phyloP scores from a whole-genome alignment of 176 grass and related monocot genomes.

The Poa annua region DNA sequence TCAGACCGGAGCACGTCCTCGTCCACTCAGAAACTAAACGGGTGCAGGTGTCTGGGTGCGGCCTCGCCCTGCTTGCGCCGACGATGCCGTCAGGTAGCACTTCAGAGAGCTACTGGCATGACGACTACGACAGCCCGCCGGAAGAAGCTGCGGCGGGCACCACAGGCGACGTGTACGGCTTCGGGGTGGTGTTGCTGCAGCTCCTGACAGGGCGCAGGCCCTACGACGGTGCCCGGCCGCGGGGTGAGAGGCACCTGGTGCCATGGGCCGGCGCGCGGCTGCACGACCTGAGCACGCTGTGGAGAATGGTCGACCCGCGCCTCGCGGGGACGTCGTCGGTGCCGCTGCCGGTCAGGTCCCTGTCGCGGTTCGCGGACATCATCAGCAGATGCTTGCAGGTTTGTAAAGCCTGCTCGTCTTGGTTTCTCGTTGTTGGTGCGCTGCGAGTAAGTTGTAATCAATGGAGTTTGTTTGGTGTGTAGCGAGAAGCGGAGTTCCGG shows the following conservation, averaged over 20 bases:
- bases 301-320: slow-evolving; percentile 57
- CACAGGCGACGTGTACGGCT: slow-evolving; percentile 60
- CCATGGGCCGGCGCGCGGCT: slow-evolving; percentile 58
- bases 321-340: neutral
- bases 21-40: slow-evolving; percentile 38
- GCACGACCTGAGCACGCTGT: slow-evolving; percentile 58
- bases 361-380: slow-evolving; percentile 71
- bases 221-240: slow-evolving; percentile 50
- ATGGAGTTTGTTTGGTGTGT: slow-evolving; percentile 1
- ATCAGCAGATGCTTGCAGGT: slow-evolving; percentile 68
- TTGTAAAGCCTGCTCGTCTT: neutral
- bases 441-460: neutral
- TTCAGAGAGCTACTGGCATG: neutral
- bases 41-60: slow-evolving; percentile 39
- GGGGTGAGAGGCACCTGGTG: slow-evolving; percentile 56
- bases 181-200: slow-evolving; percentile 71
- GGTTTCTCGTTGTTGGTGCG: neutral
- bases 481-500: slow-evolving; percentile 63
- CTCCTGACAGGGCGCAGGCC: slow-evolving; percentile 62
- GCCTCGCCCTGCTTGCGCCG: neutral
- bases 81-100: neutral
- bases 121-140: slow-evolving; percentile 30
- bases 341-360: slow-evolving; percentile 46
- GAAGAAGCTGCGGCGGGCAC: slow-evolving; percentile 18
- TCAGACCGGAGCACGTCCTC: slow-evolving; percentile 53